phyloP scores from a whole-genome alignment of 257 asterid species.

The Solanum tarapatanum region DNA sequence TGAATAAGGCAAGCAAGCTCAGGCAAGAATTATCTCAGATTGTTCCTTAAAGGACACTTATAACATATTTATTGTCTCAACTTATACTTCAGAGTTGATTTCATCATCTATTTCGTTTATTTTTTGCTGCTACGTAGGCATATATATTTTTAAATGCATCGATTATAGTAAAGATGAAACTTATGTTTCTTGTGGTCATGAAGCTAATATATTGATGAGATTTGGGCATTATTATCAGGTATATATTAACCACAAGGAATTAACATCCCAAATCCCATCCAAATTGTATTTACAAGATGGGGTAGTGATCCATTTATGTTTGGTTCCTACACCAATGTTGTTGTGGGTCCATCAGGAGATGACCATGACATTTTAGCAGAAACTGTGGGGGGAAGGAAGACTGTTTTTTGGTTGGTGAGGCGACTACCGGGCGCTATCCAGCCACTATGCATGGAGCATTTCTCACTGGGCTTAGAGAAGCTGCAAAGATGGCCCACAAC shows the following conservation, averaged over 20 bases:
- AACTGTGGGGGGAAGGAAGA: neutral
- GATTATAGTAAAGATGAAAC: neutral
- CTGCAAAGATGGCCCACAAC: neutral
- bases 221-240: neutral
- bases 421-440: neutral
- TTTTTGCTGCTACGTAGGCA: too few relatives aligned
- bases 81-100: neutral
- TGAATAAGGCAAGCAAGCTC: constrained; percentile 56
- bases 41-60: too few relatives aligned
- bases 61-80: neutral
- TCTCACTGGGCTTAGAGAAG: neutral
- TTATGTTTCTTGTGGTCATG: neutral
- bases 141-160: neutral
- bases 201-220: neutral
- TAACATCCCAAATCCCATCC: neutral
- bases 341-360: too few relatives aligned
- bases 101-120: neutral
- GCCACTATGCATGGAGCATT: neutral
- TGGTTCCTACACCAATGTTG: neutral
- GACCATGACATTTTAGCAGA: neutral
- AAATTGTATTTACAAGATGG: neutral
- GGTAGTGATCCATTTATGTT: neutral
- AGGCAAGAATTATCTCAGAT: constrained; percentile 28
- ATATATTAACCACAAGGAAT: neutral
- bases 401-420: neutral